Evolutionary conservation across 164 flowering plant species (phyloP).

Genomic region (Dillenia suffruticosa): DNA sequence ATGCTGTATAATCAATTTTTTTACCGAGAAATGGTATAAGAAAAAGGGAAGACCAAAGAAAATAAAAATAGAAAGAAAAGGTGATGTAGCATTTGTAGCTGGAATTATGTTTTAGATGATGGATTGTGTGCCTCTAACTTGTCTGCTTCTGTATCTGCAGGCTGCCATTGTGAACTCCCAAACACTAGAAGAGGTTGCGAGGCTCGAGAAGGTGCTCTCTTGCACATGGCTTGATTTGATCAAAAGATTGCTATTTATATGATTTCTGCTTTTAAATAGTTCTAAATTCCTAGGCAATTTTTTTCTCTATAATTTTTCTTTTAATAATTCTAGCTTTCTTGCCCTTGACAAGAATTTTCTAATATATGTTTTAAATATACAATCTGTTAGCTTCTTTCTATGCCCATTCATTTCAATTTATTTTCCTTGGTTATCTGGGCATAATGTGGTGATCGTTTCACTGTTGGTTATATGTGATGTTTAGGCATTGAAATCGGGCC

Average conservation of each 20-base stretch:
- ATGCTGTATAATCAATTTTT: too few relatives aligned
- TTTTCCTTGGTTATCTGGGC: background rate
- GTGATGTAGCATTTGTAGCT: background rate
- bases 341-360: too few relatives aligned
- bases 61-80: too few relatives aligned
- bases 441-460: background rate
- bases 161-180: constrained; percentile 98
- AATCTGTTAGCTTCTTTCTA: background rate
- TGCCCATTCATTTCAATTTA: background rate
- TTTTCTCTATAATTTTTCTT: background rate
- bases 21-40: too few relatives aligned
- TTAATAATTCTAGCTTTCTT: background rate
- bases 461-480: constrained; percentile 4
- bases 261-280: background rate
- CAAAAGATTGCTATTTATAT: background rate
- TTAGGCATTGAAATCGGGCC: constrained; percentile 80
- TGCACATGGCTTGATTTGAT: background rate
- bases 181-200: constrained; percentile 97
- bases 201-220: constrained; percentile 79
- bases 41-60: too few relatives aligned
- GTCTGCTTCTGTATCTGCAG: constrained; percentile 34
- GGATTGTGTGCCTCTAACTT: background rate
- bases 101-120: background rate
- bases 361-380: background rate
- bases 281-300: constrained; percentile 1